Base-by-base conservation (phyloP, 2,329 filamentous ascomycete genomes). In the Penicillium sp. region DNA sequence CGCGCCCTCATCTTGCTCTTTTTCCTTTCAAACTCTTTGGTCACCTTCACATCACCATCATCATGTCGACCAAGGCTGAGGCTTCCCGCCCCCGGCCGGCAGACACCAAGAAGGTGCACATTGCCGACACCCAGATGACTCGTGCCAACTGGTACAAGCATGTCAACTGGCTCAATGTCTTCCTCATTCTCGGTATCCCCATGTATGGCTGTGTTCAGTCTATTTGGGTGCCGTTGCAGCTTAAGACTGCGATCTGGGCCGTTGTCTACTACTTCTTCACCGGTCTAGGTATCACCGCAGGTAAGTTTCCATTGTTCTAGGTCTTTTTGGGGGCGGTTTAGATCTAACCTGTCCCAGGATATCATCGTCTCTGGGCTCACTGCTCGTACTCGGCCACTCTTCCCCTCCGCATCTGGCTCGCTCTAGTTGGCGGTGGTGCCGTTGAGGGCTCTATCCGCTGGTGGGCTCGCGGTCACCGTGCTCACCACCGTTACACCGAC, bases 111-210 rank as follows among this genome's bases (percentile, higher is more conserved):
- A 96, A 96, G 80, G 84, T 88, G 70, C 91, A 96, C 77, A 95
- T 96, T 77, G 87, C 90, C 63, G 91, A 96, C 63, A 85, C 85
- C 62, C 89, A 90, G 56, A 88, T 96, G 67, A 96, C 90, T 58
- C 83, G 82, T 76, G 80, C 82, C 69, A 96, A 96, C 81, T 95
- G 90, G 90, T 87, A 92, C 79, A 89, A 93, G 79, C 92, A 96
- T 73, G 84, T 96, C 81, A 92, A 96, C 83, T 96, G 92, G 91
- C 83, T 96, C 65, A 96, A 96, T 76, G 87, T 90, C 61, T 84
- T 82, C 61, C 84, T 96, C 74, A 93, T 96, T 73, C 76, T 96
- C 64, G 82, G 89, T 65, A 83, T 96, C 46, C 92, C 93, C 43
- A 60, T 93, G 48, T 81, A 84, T 56, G 92, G 92, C 61, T 84